Evolutionary conservation across 805 yeast genomes (phyloP), one percentile per base, ranked within the genome.

Genomic region (Schwanniomyces vanrijiae): DNA sequence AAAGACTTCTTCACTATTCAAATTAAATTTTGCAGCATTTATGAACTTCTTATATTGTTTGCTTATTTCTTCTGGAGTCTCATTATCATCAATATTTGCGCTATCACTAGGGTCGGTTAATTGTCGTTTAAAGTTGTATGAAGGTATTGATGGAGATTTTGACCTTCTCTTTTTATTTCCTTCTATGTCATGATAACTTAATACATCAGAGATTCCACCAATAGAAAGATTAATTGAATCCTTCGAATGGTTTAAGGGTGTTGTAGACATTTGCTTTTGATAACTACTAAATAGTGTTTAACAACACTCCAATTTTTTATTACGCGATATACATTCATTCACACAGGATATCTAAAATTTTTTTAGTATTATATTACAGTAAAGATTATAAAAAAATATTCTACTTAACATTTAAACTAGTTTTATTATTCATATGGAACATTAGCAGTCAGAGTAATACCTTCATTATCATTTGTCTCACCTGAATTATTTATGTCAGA

Each of bases 1-100:
- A 57, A 75, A 90, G 5, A 87, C 68, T 54, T 84, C 88, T 52
- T 84, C 87, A 19, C 84, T 73, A 54, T 77, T 71, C 19, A 71
- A 54, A 48, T 78, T 68, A 55, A 62, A 78, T 49, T 75, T 75
- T 3, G 78, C 60, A 18, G 76, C 57, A 8, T 52, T 52, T 5
- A 42, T 54, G 55, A 66, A 71, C 54, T 60, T 65, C 48, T 71
- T 70, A 55, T 60, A 71, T 53, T 69, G 74, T 41, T 58, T 63
- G 24, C 73, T 60, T 6, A 71, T 51, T 11, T 70, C 71, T 29
- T 67, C 73, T 18, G 53, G 37, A 3, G 58, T 19, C 22, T 67
- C 73, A 22, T 48, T 46, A 2, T 59, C 62, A 3, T 53, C 56
- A n/a, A 18, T 19, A 14, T 34, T 39, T 14, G 42, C 24, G 18